Evolutionary conservation across 2,329 filamentous ascomycete genomes (phyloP), one percentile per base, ranked within the genome.

Genomic region (Colletotrichum euphorbiae): DNA sequence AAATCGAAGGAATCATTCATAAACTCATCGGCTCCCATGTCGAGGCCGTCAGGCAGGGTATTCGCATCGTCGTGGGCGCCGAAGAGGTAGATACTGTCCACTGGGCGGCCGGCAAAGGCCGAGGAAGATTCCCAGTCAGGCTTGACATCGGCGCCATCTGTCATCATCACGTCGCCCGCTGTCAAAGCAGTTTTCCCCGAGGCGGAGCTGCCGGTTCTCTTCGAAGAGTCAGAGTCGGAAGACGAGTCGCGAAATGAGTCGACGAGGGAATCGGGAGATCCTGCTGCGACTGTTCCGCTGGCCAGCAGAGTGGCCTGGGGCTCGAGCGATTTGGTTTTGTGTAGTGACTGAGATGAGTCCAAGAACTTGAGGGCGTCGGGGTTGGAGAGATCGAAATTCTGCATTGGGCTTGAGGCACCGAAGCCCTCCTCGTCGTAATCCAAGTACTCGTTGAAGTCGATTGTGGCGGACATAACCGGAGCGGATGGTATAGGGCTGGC

Each of bases 1-100:
- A 90, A 89, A 71, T 88, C 85, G 71, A 89, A 87, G 54, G 82
- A 78, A 51, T 80, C 78, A 59, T 84, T 80, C 80, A 85, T 82
- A 58, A 81, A 80, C 71, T 80, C 80, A 67, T 84, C 83, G 63
- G 77, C 76, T 17, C 76, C 71, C n/a, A 77, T 74, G 33, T 71
- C 67, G 62, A 79, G 78, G 40, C 28, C 28, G 6, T 78, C 76
- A 55, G 77, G 70, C 54, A 70, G 59, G 17, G 75, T 15, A 8
- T 4, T 70, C 48, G 75, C 69, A 24, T 73, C 71, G 17, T 67
- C 69, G 31, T 73, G 74, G 31, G 72, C 72, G 21, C 75, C 78
- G 63, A 79, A 79, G 33, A 75, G 74, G 71, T 80, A 82, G 48
- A 74, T 71, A 45, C 75, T 72, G 12, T 80, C 79, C 38, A 83